Conservation (phyloP, 805 yeast genomes). For the Pichia insulana region DNA sequence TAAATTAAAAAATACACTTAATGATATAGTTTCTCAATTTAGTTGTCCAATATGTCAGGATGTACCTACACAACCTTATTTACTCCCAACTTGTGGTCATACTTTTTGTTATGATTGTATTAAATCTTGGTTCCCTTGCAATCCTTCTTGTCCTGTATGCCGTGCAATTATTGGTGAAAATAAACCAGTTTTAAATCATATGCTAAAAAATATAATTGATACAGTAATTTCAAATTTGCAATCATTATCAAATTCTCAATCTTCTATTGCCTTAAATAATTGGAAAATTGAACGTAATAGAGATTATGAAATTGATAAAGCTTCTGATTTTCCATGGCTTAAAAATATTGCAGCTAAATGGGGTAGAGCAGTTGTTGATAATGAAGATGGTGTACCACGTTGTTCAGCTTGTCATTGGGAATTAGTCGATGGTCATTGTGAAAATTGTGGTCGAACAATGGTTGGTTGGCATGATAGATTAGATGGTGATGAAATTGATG, state of each 20-base stretch:
- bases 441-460: constrained; percentile 56
- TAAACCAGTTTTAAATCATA: constrained; percentile 46
- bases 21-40: constrained; percentile 12
- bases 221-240: constrained; percentile 29
- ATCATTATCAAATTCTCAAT: not conserved
- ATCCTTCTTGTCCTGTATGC: constrained; percentile 63
- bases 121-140: constrained; percentile 51
- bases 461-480: constrained; percentile 13
- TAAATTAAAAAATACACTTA: not conserved
- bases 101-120: constrained; percentile 63
- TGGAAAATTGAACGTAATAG: constrained; percentile 24
- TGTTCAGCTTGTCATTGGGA: constrained; percentile 80
- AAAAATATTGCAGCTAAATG: constrained; percentile 40
- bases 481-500: constrained; percentile 11
- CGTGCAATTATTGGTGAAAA: constrained; percentile 35
- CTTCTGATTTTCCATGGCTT: constrained; percentile 31
- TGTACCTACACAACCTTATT: constrained; percentile 54
- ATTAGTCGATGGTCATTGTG: constrained; percentile 55
- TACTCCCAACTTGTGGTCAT: constrained; percentile 58
- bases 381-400: constrained; percentile 63
- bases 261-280: constrained; percentile 12
- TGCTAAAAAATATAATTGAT: constrained; percentile 38
- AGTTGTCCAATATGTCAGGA: constrained; percentile 67
- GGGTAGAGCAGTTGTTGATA: constrained; percentile 47
- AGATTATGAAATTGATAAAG: constrained; percentile 34